Conservation (phyloP, 164 flowering plant genomes). For the Stephania japonica region DNA sequence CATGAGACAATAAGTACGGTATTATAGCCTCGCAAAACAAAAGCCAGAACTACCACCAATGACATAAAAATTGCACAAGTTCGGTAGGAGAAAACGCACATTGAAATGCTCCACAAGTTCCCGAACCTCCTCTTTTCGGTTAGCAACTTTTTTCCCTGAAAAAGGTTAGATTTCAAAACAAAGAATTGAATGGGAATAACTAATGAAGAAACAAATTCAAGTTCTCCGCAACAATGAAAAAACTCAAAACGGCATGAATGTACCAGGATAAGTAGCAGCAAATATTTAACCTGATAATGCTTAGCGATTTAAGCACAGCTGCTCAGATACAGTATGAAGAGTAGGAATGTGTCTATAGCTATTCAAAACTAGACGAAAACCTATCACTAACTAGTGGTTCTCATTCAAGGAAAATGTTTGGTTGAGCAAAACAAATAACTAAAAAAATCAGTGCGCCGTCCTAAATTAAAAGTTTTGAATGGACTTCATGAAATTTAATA, state of each 20-base stretch:
- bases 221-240: not conserved
- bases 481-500: not conserved
- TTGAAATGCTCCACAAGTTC: constrained; percentile 87
- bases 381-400: not conserved
- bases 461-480: not conserved
- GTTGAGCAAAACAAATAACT: not conserved
- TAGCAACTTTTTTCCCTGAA: constrained; percentile 69
- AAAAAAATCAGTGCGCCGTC: not conserved
- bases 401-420: not conserved
- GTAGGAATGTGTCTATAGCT: not conserved
- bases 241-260: not conserved
- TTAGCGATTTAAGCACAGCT: not conserved
- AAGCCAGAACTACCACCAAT: not conserved
- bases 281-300: not conserved
- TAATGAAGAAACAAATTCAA: not conserved
- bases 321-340: not conserved
- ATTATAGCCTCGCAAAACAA: not conserved
- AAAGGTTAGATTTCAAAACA: not conserved
- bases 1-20: constrained; percentile 2
- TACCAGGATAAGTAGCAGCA: not conserved
- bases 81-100: constrained; percentile 44
- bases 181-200: not conserved
- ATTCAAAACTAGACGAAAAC: not conserved
- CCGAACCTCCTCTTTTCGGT: constrained; percentile 57
- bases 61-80: not conserved